Evolutionary conservation across 495 filamentous ascomycete genomes (phyloP).

Genomic region (Chlorociboria aeruginascens): DNA sequence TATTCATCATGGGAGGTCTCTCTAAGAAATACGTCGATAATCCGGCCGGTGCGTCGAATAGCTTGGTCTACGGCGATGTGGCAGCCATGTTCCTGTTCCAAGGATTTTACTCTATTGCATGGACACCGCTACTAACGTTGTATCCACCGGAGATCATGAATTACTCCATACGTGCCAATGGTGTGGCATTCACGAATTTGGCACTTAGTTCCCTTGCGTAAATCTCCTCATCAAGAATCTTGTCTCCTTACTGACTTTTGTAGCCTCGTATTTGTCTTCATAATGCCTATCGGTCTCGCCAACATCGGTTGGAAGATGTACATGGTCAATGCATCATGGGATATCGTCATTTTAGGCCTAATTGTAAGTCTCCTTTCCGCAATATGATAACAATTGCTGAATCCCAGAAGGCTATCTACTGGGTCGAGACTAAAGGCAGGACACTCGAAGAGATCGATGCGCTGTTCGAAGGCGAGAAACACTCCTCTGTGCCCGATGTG

Average conservation of each 20-base stretch:
- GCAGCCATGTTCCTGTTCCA: conserved; percentile 41
- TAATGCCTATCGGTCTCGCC: conserved; percentile 33
- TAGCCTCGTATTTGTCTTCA: conserved; percentile 33
- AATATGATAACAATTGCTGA: not conserved
- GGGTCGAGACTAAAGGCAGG: conserved; percentile 21
- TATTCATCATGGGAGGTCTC: conserved; percentile 38
- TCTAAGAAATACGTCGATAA: conserved; percentile 35
- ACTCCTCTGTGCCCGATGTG: conserved; percentile 12
- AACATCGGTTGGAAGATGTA: conserved; percentile 40
- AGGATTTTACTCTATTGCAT: conserved; percentile 46
- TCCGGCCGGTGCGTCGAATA: conserved; percentile 13
- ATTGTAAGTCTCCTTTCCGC: conserved; percentile 2
- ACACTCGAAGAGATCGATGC: conserved; percentile 18
- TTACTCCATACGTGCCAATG: conserved; percentile 38
- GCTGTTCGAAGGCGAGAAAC: conserved; percentile 16
- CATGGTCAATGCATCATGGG: conserved; percentile 20
- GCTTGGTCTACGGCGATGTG: conserved; percentile 6
- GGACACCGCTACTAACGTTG: conserved; percentile 46
- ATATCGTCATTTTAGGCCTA: conserved; percentile 15
- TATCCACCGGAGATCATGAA: conserved; percentile 45
- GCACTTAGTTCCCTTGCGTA: conserved; percentile 37
- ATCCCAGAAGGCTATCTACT: conserved; percentile 13
- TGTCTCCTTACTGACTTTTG: not conserved
- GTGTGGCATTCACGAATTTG: conserved; percentile 33
- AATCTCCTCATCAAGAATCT: conserved; percentile 1